Evolutionary conservation across 164 flowering plant genomes (phyloP).

Genomic region (Stephania yunnanensis): DNA sequence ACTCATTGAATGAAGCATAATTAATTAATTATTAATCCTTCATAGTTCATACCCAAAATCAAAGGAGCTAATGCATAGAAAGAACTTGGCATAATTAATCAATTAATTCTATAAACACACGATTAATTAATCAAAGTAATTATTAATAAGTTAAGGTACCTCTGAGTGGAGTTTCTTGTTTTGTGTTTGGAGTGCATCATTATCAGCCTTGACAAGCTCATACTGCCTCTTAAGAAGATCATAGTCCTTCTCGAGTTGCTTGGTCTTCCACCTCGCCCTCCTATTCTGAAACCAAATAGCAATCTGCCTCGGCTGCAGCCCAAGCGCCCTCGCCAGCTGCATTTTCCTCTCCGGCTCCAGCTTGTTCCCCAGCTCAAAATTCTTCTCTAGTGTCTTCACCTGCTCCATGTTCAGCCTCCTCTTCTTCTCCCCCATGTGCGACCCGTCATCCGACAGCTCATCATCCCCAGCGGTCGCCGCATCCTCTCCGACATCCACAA

Average conservation of each 20-base stretch:
- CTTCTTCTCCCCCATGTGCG: conserved; percentile 66
- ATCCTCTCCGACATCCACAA: conserved; percentile 35
- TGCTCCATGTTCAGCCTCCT: conserved; percentile 76
- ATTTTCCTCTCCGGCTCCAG: conserved; percentile 88
- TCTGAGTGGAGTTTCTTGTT: conserved; percentile 71
- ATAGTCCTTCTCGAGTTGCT: conserved; percentile 84
- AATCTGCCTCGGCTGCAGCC: conserved; percentile 79
- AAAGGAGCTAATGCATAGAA: not conserved
- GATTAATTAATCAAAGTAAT: not conserved
- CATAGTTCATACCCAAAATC: no score
- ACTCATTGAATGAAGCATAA: not conserved
- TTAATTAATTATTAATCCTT: not conserved
- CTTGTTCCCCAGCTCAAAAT: conserved; percentile 80
- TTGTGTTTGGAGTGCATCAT: conserved; percentile 66
- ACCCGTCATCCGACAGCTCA: conserved; percentile 50
- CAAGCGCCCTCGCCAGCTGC: conserved; percentile 77
- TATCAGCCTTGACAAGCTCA: conserved; percentile 65
- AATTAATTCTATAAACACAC: no score
- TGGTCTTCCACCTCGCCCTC: conserved; percentile 93
- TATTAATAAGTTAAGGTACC: conserved; percentile 26
- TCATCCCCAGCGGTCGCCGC: conserved; percentile 29
- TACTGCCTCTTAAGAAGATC: conserved; percentile 65
- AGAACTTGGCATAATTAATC: no score
- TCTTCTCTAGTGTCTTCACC: conserved; percentile 79
- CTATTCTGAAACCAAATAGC: conserved; percentile 95